Conservation (phyloP, 2,329 filamentous ascomycete genomes). For the Verticillium zaregamsianum region DNA sequence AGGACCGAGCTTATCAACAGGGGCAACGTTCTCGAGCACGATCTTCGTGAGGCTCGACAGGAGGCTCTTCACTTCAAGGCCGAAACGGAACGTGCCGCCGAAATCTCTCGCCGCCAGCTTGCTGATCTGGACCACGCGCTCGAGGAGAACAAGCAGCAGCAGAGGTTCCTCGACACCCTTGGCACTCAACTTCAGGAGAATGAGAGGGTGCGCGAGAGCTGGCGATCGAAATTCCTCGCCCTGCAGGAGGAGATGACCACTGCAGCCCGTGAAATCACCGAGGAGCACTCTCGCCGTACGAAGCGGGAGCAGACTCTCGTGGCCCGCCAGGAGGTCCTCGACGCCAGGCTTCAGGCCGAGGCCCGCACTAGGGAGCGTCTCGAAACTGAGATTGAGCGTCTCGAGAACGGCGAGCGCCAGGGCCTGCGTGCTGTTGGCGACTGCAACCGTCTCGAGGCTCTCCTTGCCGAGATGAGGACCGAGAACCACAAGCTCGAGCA, state of each 20-base stretch:
- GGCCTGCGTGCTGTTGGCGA: conserved; percentile 62
- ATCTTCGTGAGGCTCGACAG: conserved; percentile 51
- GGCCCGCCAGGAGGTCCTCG: conserved; percentile 75
- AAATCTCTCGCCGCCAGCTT: conserved; percentile 43
- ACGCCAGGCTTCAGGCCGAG: conserved; percentile 72
- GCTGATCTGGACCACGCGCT: conserved; percentile 43
- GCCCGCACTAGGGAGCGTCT: conserved; percentile 64
- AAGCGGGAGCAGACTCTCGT: conserved; percentile 76
- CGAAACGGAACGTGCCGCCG: conserved; percentile 56
- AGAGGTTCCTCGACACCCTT: conserved; percentile 68
- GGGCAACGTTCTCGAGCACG: conserved; percentile 47
- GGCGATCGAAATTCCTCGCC: conserved; percentile 78
- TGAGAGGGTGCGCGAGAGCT: conserved; percentile 75
- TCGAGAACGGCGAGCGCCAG: conserved; percentile 60
- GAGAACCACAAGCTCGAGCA: conserved; percentile 72
- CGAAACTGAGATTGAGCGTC: conserved; percentile 61
- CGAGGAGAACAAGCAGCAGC: conserved; percentile 68
- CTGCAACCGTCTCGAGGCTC: conserved; percentile 53
- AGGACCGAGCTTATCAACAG: conserved; percentile 53
- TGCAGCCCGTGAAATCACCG: conserved; percentile 73
- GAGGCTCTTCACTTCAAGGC: conserved; percentile 58
- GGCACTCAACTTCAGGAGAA: conserved; percentile 81
- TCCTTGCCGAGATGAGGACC: conserved; percentile 53
- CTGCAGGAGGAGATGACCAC: conserved; percentile 83
- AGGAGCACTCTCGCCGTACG: conserved; percentile 75